Conservation (phyloP, 257 asterid genomes). For the Cordia subcordata region DNA sequence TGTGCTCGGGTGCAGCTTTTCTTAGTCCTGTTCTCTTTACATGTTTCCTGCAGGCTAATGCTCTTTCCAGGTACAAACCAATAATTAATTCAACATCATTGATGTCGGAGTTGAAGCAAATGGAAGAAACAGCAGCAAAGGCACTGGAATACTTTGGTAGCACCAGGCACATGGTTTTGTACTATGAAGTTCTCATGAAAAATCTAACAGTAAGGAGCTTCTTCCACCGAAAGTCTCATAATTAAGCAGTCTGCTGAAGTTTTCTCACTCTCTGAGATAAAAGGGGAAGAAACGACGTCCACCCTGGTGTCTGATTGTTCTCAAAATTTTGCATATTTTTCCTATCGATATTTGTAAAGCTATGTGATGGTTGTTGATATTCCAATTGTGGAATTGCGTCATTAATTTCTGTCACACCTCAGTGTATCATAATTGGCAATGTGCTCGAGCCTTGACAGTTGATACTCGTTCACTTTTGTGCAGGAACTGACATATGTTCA, state of each 20-base stretch:
- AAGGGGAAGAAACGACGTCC: no score
- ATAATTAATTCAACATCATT: conserved; percentile 49
- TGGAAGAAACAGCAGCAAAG: conserved; percentile 51
- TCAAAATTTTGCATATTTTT: not conserved
- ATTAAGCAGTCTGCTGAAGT: not conserved
- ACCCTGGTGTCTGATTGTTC: not conserved
- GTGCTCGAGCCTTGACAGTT: not conserved
- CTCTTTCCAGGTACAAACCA: conserved; percentile 78
- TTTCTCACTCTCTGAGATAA: not conserved
- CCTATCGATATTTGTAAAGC: not conserved
- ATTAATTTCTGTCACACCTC: not conserved
- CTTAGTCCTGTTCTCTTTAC: not conserved
- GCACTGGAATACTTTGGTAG: conserved; percentile 57
- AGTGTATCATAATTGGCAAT: not conserved
- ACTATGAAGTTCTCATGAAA: conserved; percentile 77
- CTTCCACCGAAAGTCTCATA: not conserved
- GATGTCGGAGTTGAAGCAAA: conserved; percentile 47
- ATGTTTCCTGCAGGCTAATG: conserved; percentile 47
- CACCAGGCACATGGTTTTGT: conserved; percentile 67
- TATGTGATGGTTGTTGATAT: not conserved
- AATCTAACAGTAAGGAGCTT: conserved; percentile 58
- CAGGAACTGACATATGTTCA: conserved; percentile 71
- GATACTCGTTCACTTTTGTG: not conserved
- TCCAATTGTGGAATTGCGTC: not conserved
- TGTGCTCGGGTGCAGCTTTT: not conserved